phyloP scores from a whole-genome alignment of 108 stramenopile genomes.

The Nitzschia sp. region DNA sequence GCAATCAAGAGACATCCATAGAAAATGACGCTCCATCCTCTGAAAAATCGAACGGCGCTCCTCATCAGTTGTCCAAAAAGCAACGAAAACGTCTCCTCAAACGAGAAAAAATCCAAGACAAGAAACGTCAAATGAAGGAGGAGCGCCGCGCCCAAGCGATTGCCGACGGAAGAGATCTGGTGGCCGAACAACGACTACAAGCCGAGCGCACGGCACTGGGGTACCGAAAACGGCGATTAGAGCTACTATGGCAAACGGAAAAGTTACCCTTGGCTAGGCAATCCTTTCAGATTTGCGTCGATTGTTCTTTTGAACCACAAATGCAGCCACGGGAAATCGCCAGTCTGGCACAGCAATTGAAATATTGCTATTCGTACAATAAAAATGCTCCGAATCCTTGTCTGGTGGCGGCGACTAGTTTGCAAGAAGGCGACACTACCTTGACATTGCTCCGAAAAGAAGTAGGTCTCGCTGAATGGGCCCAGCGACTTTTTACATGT shows the following conservation, averaged over 20 bases:
- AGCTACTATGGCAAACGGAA: constrained; percentile 18
- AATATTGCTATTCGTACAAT: constrained; percentile 73
- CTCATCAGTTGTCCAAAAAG: constrained; percentile 86
- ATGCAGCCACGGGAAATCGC: constrained; percentile 70
- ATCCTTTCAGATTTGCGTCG: constrained; percentile 60
- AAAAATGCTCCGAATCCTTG: constrained; percentile 46
- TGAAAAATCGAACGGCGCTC: too few relatives aligned
- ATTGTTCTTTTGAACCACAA: constrained; percentile 64
- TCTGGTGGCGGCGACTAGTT: constrained; percentile 46
- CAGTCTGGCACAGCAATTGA: constrained; percentile 62
- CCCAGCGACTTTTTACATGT: constrained; percentile 47
- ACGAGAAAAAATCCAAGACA: constrained; percentile 53
- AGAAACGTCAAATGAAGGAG: constrained; percentile 32
- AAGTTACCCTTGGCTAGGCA: constrained; percentile 2
- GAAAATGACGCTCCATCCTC: too few relatives aligned
- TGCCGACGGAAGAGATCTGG: constrained; percentile 65
- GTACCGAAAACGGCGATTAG: constrained; percentile 29
- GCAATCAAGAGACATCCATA: too few relatives aligned
- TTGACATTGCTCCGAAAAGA: constrained; percentile 57
- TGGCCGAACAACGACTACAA: constrained; percentile 52
- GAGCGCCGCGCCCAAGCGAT: constrained; percentile 53
- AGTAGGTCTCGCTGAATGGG: constrained; percentile 76
- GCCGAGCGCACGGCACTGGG: constrained; percentile 35
- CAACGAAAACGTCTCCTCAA: constrained; percentile 54
- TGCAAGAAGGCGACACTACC: constrained; percentile 36